Evolutionary conservation across 768 basidiomycete species (phyloP), one percentile per base, ranked within the genome.

Genomic region (Cystofilobasidium ferigula): DNA sequence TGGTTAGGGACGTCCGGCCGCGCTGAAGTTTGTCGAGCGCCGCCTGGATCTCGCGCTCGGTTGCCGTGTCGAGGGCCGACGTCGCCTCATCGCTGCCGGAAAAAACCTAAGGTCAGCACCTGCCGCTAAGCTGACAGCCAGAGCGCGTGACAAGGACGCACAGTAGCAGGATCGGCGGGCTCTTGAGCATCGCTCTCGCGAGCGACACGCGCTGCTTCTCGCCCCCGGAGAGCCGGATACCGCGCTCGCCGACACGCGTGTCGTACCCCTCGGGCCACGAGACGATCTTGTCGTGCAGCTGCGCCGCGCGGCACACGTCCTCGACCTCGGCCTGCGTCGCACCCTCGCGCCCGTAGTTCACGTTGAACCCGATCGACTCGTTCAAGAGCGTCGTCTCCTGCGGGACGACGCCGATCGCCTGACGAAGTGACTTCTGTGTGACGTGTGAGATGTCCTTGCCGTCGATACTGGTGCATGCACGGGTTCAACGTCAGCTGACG

Each of bases 41-140:
- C 69, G 85, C 86, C 74, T 92, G 88, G 64, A 94, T 90, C 71
- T 89, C 87, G 64, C 88, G 86, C 75, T 94, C 90, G 0, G 90
- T 92, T 13, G 85, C 84, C 1, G 90, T 92, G 76, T 95, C 91
- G 68, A 95, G 77, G 16, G 90, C 89, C 69, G 71, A 73, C 10
- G 77, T 78, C 8, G 76, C 77, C 70, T 76, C 72, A 35, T 72
- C 48, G 1, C 24, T 45, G 43, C 16, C 20, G 8, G 7, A 47
- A 22, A 71, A n/a, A 71, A 59, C 13, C 70, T 20, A 43, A n/a
- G 12, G 61, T 70, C 48, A 63, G 43, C 61, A 45, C 18, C 20
- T 30, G 20, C n/a, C 57, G 16, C 16, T 26, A 68, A 67, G 34
- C 64, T 61, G 28, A 6, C 36, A 63, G 13, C 14, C 20, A 34